Evolutionary conservation across 2,329 filamentous ascomycete genomes (phyloP), one percentile per base, ranked within the genome.

Genomic region (Drechslera avenae): DNA sequence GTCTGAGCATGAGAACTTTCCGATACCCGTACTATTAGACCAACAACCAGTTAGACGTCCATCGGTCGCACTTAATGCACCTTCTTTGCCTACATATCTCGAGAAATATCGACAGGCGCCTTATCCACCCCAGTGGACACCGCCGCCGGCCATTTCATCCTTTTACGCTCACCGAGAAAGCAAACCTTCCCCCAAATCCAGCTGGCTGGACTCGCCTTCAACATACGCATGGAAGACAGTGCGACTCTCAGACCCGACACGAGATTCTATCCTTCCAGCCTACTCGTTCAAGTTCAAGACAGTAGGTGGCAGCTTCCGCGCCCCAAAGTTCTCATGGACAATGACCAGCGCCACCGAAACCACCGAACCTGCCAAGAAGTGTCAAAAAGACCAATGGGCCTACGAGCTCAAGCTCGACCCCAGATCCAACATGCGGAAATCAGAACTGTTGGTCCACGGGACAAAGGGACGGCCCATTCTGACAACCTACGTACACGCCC

Each of bases 111-210:
- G 60, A 3, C 62, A 69, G 42, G 60, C 68, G 2, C 67, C 69
- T 3, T 66, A 68, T 42, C 69, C 69, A 7, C 62, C 63, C 30
- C 68, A 70, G 41, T 73, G 69, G 69, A 48, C 35, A 9, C 60
- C 65, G 5, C 46, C 56, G 13, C 62, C 68, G 1, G 35, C 60
- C 2, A 26, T 61, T 4, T 52, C 57, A 14, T 66, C 56, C 10
- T 59, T 70, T 10, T 65, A 70, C 23, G 63, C 59, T 6, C 56
- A 56, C 5, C 46, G 39, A 14, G 34, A 41, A 6, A 23, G 49
- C 44, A 42, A 54, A 39, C 32, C 44, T 42, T 14, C 32, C 13
- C 12, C 56, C 37, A 17, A 65, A 51, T 37, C 53, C 6, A 57
- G 58, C 33, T 73, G 68, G 68, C 39, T 71, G 10, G 66, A 69